Percentiles rank a stretch among this genome's conserved stretches.
Conservation (phyloP, 192 early-diverging fungal species). For the Entomortierella beljakovae region DNA sequence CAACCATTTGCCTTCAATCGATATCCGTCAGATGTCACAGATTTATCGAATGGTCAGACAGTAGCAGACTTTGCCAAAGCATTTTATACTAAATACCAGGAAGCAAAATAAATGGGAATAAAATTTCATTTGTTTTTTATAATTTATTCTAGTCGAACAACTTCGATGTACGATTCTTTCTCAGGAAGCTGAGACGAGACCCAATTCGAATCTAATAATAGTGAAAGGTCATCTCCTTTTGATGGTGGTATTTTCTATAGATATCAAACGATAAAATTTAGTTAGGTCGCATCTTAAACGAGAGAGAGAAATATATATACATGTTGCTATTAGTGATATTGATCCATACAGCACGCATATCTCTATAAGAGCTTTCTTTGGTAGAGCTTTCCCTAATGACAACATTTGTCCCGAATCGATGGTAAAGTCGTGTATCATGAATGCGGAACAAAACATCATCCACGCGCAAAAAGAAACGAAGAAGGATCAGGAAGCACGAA, state of each 20-base stretch:
- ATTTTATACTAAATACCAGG: constrained; percentile 57
- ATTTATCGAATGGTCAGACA: constrained; percentile 75
- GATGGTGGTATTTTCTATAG: constrained; percentile 52
- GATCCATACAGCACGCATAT: constrained; percentile 64
- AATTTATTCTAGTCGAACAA: constrained; percentile 12
- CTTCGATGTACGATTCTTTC: constrained; percentile 17
- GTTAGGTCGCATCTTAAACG: background rate
- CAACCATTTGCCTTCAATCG: constrained; percentile 70
- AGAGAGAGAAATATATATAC: background rate
- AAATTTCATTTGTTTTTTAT: constrained; percentile 2
- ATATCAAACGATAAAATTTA: background rate
- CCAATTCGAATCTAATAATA: constrained; percentile 70
- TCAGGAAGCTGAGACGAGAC: constrained; percentile 62
- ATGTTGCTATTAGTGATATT: no score
- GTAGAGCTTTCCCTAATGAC: constrained; percentile 79
- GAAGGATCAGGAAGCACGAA: constrained; percentile 86
- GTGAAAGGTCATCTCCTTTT: constrained; percentile 63
- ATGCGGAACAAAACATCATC: constrained; percentile 93
- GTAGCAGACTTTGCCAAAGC: constrained; percentile 79
- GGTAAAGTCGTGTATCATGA: constrained; percentile 92
- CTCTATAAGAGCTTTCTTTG: constrained; percentile 72
- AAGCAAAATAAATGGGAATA: constrained; percentile 7
- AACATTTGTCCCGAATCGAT: constrained; percentile 78
- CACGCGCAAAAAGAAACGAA: constrained; percentile 91
- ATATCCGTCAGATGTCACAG: constrained; percentile 79